Evolutionary conservation across 805 yeast species (phyloP).

Genomic region (Starmera dryadoides): DNA sequence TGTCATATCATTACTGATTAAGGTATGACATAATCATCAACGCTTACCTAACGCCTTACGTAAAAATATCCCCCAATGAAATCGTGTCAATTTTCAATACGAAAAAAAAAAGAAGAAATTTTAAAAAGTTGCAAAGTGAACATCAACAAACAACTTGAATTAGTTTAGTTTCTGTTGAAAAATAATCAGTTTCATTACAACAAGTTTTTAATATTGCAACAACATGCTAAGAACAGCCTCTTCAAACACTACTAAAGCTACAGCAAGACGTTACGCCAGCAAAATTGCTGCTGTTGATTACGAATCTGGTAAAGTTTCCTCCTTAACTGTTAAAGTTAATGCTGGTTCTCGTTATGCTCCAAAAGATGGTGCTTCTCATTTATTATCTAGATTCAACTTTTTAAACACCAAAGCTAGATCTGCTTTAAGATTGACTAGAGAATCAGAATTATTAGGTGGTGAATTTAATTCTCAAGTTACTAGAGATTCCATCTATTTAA

Average conservation of each 20-base stretch:
- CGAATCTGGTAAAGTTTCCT: slow-evolving; percentile 60
- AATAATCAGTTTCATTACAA: too few relatives aligned
- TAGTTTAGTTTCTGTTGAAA: too few relatives aligned
- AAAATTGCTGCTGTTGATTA: slow-evolving; percentile 46
- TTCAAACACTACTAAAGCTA: slow-evolving; percentile 8
- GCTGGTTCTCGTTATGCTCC: slow-evolving; percentile 76
- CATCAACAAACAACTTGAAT: too few relatives aligned
- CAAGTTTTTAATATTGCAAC: too few relatives aligned
- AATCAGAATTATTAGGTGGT: slow-evolving; percentile 91
- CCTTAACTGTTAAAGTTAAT: slow-evolving; percentile 71
- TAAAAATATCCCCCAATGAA: slow-evolving; percentile 18
- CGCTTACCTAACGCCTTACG: too few relatives aligned
- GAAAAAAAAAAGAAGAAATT: slow-evolving; percentile 3
- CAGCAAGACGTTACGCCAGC: slow-evolving; percentile 28
- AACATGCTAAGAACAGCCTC: too few relatives aligned
- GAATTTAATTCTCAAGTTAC: slow-evolving; percentile 57
- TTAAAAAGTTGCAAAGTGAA: too few relatives aligned
- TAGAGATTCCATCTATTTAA: slow-evolving; percentile 79
- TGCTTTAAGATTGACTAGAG: slow-evolving; percentile 89
- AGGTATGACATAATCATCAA: too few relatives aligned
- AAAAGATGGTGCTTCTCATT: slow-evolving; percentile 78
- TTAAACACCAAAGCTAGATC: slow-evolving; percentile 77
- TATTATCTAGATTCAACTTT: slow-evolving; percentile 78
- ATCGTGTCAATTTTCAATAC: slow-evolving; percentile 15
- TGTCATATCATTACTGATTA: too few relatives aligned